Conservation (phyloP, 2,329 filamentous ascomycete species). For the Sporothrix curviconia region DNA sequence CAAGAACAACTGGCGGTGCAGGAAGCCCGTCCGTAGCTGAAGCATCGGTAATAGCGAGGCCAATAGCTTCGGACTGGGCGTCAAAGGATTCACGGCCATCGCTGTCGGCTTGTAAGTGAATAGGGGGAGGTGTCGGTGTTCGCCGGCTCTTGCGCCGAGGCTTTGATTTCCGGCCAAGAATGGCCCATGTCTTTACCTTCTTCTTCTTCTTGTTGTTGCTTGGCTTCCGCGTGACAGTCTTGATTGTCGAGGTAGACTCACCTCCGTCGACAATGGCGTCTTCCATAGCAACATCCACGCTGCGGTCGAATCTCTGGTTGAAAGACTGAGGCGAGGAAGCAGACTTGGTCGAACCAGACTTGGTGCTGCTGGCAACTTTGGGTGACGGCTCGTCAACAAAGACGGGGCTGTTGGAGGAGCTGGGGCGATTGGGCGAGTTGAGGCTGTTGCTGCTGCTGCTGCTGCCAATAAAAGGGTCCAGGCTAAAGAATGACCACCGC, state of each 20-base stretch:
- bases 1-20: constrained; percentile 32
- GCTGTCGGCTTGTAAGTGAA: constrained; percentile 25
- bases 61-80: constrained; percentile 23
- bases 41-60: constrained; percentile 22
- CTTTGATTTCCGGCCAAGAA: constrained; percentile 57
- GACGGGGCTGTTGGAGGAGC: constrained; percentile 41
- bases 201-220: constrained; percentile 52
- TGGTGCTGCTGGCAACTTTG: constrained; percentile 4
- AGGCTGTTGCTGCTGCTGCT: constrained; percentile 24
- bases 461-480: constrained; percentile 46
- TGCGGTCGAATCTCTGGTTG: background rate
- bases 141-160: constrained; percentile 38
- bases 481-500: constrained; percentile 56
- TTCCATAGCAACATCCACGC: background rate
- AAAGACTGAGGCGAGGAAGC: background rate
- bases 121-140: constrained; percentile 42
- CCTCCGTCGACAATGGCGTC: background rate
- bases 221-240: constrained; percentile 25
- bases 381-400: constrained; percentile 35
- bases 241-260: constrained; percentile 23
- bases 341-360: too few relatives aligned
- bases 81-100: constrained; percentile 24
- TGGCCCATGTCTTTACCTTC: constrained; percentile 68
- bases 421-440: constrained; percentile 40
- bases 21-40: background rate